Evolutionary conservation across 2,329 filamentous ascomycete species (phyloP).

Genomic region (Camptophora hylomeconis): DNA sequence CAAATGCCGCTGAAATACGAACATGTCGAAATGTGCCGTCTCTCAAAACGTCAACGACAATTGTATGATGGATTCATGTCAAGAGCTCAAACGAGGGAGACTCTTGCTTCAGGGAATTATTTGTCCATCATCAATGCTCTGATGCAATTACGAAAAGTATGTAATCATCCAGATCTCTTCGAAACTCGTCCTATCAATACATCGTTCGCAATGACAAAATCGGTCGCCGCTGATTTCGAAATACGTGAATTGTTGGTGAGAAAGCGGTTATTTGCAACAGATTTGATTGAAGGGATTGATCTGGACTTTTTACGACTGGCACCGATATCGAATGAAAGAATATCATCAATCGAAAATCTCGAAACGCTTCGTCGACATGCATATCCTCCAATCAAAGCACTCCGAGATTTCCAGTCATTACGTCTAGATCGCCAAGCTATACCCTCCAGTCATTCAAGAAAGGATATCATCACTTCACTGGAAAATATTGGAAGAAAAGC

Average conservation of each 20-base stretch:
- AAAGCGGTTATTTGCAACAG: conserved; percentile 44
- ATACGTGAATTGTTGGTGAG: conserved; percentile 59
- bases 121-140: conserved; percentile 96
- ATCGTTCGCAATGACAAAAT: conserved; percentile 80
- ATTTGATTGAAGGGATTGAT: conserved; percentile 48
- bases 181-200: conserved; percentile 94
- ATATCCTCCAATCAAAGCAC: conserved; percentile 53
- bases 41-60: conserved; percentile 90
- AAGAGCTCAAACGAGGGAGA: conserved; percentile 75
- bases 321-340: conserved; percentile 55
- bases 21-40: conserved; percentile 85
- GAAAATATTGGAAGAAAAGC: conserved; percentile 58
- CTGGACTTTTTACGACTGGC: conserved; percentile 68
- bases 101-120: conserved; percentile 84
- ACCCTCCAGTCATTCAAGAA: conserved; percentile 6
- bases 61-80: conserved; percentile 95
- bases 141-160: conserved; percentile 95
- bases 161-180: conserved; percentile 95
- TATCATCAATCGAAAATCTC: conserved; percentile 41
- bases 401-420: conserved; percentile 57
- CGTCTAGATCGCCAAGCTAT: conserved; percentile 26
- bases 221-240: conserved; percentile 61
- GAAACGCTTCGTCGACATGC: conserved; percentile 55
- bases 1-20: conserved; percentile 98
- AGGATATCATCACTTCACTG: conserved; percentile 57